These are phyloP conservation scores for Eucalyptus pauciflora DNA, from an alignment of 345 rosid species.

Conservation along the genomic window DNA sequence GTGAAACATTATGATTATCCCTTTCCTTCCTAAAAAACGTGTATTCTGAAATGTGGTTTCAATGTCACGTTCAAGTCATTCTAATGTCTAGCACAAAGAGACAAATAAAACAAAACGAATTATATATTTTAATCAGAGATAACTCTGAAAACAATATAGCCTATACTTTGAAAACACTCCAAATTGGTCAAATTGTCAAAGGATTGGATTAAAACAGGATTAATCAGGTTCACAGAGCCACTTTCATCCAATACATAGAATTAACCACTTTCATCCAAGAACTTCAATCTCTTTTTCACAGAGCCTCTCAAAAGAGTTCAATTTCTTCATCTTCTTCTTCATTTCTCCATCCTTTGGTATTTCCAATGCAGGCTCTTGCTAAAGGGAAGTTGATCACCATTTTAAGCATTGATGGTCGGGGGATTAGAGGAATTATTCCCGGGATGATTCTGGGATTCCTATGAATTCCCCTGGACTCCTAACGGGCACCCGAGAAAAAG, in stretches of 20 bases:
- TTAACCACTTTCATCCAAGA: background rate
- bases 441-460: constrained; percentile 49
- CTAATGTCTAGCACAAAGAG: background rate
- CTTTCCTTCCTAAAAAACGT: background rate
- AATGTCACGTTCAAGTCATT: background rate
- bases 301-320: background rate
- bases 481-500: background rate
- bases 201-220: background rate
- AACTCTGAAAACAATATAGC: background rate
- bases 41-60: background rate
- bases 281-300: background rate
- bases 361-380: constrained; percentile 14
- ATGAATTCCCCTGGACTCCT: background rate
- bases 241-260: background rate
- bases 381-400: constrained; percentile 38
- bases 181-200: background rate
- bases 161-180: background rate
- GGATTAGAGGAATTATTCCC: constrained; percentile 65
- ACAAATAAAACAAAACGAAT: background rate
- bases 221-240: background rate
- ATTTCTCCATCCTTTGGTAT: background rate
- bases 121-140: background rate
- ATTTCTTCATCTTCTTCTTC: background rate
- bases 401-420: constrained; percentile 69
- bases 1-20: too few relatives aligned